Conservation (phyloP, 139 green algal genomes). For the Nannochloris sp. region DNA sequence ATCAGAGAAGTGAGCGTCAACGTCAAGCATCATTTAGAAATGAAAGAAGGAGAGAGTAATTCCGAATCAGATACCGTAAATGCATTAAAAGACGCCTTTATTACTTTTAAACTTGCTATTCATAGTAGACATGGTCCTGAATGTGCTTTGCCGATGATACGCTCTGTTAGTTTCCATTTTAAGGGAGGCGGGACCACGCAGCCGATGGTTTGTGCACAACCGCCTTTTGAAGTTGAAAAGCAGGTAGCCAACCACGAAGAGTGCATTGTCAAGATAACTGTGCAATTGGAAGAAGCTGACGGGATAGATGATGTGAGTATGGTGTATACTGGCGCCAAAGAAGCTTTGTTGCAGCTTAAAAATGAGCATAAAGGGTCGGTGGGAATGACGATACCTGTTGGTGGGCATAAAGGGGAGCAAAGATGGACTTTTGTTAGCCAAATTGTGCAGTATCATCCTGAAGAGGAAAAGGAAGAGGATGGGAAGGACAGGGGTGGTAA, state of each 20-base stretch:
- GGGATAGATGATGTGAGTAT: not conserved
- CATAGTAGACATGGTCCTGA: not conserved
- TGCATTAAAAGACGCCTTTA: no score
- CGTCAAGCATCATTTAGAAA: not conserved
- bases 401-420: not conserved
- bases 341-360: not conserved
- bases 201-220: not conserved
- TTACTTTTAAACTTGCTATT: not conserved
- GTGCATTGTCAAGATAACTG: slow-evolving; percentile 1
- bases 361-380: no score
- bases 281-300: slow-evolving; percentile 11
- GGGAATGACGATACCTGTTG: no score
- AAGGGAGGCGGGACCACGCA: not conserved
- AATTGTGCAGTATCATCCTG: not conserved
- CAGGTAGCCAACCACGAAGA: not conserved
- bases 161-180: not conserved
- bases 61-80: no score
- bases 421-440: slow-evolving; percentile 11
- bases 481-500: not conserved
- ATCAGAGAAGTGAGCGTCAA: not conserved
- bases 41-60: not conserved
- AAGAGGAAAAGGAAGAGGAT: not conserved
- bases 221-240: not conserved
- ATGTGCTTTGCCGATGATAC: not conserved
- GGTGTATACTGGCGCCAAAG: not conserved